Base-by-base conservation (phyloP, 495 filamentous ascomycete species). In the Hypoxylon fuscum region DNA sequence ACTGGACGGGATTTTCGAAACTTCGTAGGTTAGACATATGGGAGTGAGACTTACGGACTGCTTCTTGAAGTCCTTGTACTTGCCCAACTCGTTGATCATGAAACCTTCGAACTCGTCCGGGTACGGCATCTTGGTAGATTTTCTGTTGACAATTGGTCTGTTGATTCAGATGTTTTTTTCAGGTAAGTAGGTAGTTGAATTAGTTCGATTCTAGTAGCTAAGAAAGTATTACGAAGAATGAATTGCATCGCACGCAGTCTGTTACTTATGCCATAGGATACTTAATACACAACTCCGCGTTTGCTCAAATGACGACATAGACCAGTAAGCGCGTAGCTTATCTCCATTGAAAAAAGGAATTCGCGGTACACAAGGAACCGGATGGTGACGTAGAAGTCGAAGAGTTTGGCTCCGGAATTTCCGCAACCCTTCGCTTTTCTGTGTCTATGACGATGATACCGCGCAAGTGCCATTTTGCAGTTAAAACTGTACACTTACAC, bases 101-200 rank as follows among this genome's bases (percentile, higher is more conserved):
- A 90, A 93, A 48, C 90, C 90, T 62, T 87, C 80, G 44, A 91
- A 89, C 62, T 85, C 86, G 37, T 92, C 88, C 68, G 90, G 90
- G 72, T 92, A 92, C 58, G 80, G 79, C 90, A 91, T 90, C n/a
- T 73, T 71, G 45, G 31, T 4, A 9, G 44, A 8, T 34, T 32
- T 31, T 17, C 15, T 17, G 37, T 29, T 1, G 11, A 25, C 12
- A 2, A 2, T 29, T 25, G 10, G 20, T n/a, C n/a, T n/a, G n/a
- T n/a, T n/a, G n/a, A n/a, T n/a, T n/a, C n/a, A n/a, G n/a, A n/a
- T n/a, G n/a, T n/a, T n/a, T n/a, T n/a, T n/a, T n/a, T n/a, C n/a
- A n/a, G n/a, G n/a, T n/a, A n/a, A n/a, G n/a, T n/a, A n/a, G n/a
- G n/a, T n/a, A n/a, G n/a, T n/a, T n/a, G n/a, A n/a, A n/a, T n/a